Evolutionary conservation across 768 basidiomycete genomes (phyloP).

Genomic region (Hortiboletus campestris): DNA sequence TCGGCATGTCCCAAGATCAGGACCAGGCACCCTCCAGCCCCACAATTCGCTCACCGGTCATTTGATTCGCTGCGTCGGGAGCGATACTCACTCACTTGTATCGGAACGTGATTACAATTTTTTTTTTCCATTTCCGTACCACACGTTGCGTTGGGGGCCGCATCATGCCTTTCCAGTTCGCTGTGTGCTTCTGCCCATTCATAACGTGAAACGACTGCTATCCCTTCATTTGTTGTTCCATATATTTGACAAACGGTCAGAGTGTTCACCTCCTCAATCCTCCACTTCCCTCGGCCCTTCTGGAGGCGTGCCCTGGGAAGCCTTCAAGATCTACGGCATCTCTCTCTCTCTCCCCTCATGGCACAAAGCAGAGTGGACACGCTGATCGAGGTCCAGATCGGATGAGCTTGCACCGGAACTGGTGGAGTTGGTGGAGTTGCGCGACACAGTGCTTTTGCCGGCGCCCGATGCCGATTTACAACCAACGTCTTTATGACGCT

Average conservation of each 20-base stretch:
- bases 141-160: background rate
- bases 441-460: background rate
- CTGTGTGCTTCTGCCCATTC: no score
- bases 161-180: conserved; percentile 1
- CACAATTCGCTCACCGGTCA: background rate
- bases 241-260: background rate
- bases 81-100: background rate
- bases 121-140: no score
- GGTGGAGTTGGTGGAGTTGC: background rate
- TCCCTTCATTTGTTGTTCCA: no score
- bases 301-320: background rate
- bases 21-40: background rate
- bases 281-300: background rate
- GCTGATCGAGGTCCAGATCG: background rate
- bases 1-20: background rate
- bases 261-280: background rate
- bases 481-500: no score
- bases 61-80: rapidly evolving
- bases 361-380: no score
- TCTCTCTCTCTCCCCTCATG: background rate
- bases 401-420: background rate
- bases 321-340: background rate
- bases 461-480: no score
- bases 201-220: no score
- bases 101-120: background rate